Percentiles rank a stretch among this genome's conserved stretches.
Conservation (phyloP, 495 filamentous ascomycete genomes). For the Astrothelium subdiscretum region DNA sequence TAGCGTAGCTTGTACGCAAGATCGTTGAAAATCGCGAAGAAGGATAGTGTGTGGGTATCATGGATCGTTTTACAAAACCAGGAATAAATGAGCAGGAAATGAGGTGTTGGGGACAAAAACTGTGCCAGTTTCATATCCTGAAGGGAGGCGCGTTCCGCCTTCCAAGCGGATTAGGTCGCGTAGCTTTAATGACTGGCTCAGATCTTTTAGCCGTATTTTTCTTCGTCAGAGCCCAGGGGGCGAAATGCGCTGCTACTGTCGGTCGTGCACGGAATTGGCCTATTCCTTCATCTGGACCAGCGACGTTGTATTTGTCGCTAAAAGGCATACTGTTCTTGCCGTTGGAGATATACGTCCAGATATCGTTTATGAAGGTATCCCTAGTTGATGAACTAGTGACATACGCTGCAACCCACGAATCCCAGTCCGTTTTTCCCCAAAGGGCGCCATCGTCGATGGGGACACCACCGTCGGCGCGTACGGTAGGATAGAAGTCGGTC, state of each 20-base stretch:
- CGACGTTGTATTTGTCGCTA: conserved; percentile 23
- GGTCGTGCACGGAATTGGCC: conserved; percentile 10
- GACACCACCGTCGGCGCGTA: background rate
- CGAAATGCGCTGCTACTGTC: conserved; percentile 14
- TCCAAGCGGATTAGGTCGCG: background rate
- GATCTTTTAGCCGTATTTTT: background rate
- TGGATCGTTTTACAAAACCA: background rate
- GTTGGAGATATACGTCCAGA: conserved; percentile 36
- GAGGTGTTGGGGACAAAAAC: too few relatives aligned
- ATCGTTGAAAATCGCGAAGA: background rate
- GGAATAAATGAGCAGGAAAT: too few relatives aligned
- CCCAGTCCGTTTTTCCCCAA: conserved; percentile 14
- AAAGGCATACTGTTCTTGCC: conserved; percentile 40
- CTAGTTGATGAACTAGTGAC: conserved; percentile 6
- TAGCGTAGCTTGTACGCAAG: background rate
- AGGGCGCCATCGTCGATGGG: background rate
- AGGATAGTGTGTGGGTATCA: background rate
- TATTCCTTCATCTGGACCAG: background rate
- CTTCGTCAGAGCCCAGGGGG: conserved; percentile 7
- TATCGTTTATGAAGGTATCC: conserved; percentile 25
- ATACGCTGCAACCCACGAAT: conserved; percentile 6
- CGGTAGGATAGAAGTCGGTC: background rate
- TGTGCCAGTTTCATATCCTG: too few relatives aligned
- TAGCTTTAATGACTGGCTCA: background rate
- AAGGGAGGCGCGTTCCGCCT: background rate